A percentile compares a stretch with the other conserved stretches of the same genome.
These are phyloP conservation scores for Colletotrichum ledebouriae DNA, from an alignment of 2,329 filamentous ascomycete genomes.

Conservation along the genomic window DNA sequence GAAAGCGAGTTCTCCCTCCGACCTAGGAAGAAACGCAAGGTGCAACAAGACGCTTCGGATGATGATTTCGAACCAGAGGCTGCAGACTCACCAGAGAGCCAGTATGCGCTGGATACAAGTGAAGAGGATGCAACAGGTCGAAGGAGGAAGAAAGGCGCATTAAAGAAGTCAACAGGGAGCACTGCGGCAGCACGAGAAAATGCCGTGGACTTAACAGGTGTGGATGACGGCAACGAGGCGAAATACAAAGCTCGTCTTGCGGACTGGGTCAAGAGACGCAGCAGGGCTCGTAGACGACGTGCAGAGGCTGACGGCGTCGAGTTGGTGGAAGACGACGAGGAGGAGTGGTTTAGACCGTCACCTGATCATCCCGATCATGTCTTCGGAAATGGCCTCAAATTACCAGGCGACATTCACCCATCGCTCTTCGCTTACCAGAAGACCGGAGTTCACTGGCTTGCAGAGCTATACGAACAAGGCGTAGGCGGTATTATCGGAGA, in stretches of 20 bases:
- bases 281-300: conserved; percentile 55
- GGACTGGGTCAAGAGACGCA: conserved; percentile 75
- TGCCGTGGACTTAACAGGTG: conserved; percentile 64
- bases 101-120: conserved; percentile 51
- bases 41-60: conserved; percentile 54
- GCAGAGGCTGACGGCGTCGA: conserved; percentile 52
- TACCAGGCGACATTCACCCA: conserved; percentile 94
- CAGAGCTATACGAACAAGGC: conserved; percentile 88
- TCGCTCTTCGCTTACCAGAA: conserved; percentile 97
- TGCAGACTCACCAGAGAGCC: conserved; percentile 43
- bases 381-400: conserved; percentile 80
- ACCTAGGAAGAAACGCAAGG: conserved; percentile 68
- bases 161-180: conserved; percentile 52
- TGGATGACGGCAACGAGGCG: conserved; percentile 91
- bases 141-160: conserved; percentile 61
- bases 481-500: conserved; percentile 97
- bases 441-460: conserved; percentile 95
- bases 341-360: conserved; percentile 88
- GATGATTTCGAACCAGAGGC: conserved; percentile 61
- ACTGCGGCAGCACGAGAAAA: conserved; percentile 48
- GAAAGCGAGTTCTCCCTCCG: conserved; percentile 70
- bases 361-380: conserved; percentile 83
- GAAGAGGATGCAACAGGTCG: conserved; percentile 57
- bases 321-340: conserved; percentile 59
- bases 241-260: conserved; percentile 82